These are phyloP conservation scores for Mortierella hygrophila DNA, from an alignment of 192 early-diverging fungal genomes.

Conservation along the genomic window DNA sequence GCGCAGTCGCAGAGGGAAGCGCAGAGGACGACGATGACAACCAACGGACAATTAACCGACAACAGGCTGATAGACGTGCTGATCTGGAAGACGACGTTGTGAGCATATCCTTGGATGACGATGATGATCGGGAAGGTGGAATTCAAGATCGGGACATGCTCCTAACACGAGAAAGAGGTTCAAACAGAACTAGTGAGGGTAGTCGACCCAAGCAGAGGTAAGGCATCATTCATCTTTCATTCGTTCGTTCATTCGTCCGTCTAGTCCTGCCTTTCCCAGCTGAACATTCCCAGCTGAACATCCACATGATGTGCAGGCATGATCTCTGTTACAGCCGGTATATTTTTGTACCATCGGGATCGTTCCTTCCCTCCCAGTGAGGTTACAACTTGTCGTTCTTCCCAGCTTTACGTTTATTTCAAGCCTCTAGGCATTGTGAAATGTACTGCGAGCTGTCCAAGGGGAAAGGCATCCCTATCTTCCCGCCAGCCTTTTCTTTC, in stretches of 20 bases:
- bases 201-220: slow-evolving; percentile 42
- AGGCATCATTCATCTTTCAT: not conserved
- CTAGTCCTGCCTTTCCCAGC: not conserved
- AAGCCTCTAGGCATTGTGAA: not conserved
- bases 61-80: not conserved
- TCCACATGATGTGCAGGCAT: slow-evolving; percentile 8
- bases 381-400: not conserved
- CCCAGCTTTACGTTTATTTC: not conserved
- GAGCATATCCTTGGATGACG: slow-evolving; percentile 6
- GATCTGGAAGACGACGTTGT: slow-evolving; percentile 24
- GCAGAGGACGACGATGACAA: slow-evolving; percentile 30
- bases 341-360: slow-evolving; percentile 7
- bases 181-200: slow-evolving; percentile 14
- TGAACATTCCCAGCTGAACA: slow-evolving; percentile 7
- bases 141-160: slow-evolving; percentile 34
- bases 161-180: slow-evolving; percentile 15
- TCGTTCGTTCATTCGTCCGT: not conserved
- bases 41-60: not conserved
- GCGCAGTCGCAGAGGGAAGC: slow-evolving; percentile 31
- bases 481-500: not conserved
- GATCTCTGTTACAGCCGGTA: slow-evolving; percentile 3
- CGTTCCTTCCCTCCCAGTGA: not conserved
- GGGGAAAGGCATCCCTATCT: not conserved
- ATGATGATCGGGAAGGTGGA: slow-evolving; percentile 17
- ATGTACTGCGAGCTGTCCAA: not conserved